A percentile compares a stretch with the other conserved stretches of the same genome.
These are phyloP conservation scores for Extremus antarcticus DNA, from an alignment of 495 filamentous ascomycete species.

Conservation along the genomic window DNA sequence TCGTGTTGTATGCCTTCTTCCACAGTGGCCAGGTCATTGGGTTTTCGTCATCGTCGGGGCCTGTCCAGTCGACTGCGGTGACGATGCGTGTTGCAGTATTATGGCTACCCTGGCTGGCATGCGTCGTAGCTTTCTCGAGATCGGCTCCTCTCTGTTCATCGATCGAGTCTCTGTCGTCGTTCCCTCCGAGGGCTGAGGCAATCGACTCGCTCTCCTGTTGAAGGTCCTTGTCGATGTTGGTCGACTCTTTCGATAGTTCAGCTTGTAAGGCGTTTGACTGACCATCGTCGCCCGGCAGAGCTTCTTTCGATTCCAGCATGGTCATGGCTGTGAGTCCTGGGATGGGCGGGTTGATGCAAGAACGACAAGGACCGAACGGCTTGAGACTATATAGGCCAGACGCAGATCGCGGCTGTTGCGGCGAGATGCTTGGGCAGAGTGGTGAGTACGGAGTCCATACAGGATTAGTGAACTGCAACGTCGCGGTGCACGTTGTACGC, in stretches of 20 bases:
- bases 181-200: not conserved
- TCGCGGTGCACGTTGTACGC: too few species aligned
- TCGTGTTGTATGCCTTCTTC: slow-evolving; percentile 22
- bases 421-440: too few species aligned
- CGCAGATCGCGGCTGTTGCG: too few species aligned
- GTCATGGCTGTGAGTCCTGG: not conserved
- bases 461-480: too few species aligned
- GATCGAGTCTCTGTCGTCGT: not conserved
- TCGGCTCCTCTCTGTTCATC: not conserved
- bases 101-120: not conserved
- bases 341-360: too few species aligned
- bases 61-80: slow-evolving; percentile 26
- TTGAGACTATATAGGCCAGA: too few species aligned
- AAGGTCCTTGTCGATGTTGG: not conserved
- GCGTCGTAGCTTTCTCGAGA: not conserved
- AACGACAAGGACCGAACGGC: too few species aligned
- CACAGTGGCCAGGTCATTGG: slow-evolving; percentile 31
- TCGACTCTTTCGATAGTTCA: not conserved
- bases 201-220: not conserved
- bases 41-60: slow-evolving; percentile 32
- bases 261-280: not conserved
- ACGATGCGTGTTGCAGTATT: not conserved
- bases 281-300: too few species aligned
- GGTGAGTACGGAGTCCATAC: too few species aligned
- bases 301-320: not conserved